A percentile compares a stretch with the other conserved stretches of the same genome.
These are phyloP conservation scores for Gentiana straminea DNA, from an alignment of 257 asterid species.

Conservation along the genomic window DNA sequence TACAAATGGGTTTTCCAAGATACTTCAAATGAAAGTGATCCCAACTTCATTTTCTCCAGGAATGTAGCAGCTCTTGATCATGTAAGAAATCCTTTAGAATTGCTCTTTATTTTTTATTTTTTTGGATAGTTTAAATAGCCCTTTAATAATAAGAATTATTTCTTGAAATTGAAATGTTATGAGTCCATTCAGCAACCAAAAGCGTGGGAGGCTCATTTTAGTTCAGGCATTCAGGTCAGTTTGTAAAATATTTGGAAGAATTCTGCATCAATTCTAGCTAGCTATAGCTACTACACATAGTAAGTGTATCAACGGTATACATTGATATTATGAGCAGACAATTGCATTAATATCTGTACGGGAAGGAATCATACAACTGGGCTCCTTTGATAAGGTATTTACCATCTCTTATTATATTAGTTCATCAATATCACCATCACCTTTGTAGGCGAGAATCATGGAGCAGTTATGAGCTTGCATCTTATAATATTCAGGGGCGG, in stretches of 20 bases:
- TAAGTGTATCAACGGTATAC: background rate
- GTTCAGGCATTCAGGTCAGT: slow-evolving; percentile 75
- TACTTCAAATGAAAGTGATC: slow-evolving; percentile 40
- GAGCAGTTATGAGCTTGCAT: background rate
- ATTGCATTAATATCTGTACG: slow-evolving; percentile 63
- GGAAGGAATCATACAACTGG: slow-evolving; percentile 75
- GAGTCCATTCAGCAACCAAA: slow-evolving; percentile 48
- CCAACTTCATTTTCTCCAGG: slow-evolving; percentile 53
- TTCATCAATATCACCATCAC: too few relatives aligned
- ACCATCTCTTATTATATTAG: background rate
- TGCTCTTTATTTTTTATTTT: too few relatives aligned
- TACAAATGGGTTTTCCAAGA: slow-evolving; percentile 80
- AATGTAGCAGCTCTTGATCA: slow-evolving; percentile 46
- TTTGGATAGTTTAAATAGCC: too few relatives aligned
- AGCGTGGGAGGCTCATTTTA: slow-evolving; percentile 81
- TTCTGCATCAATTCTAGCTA: background rate
- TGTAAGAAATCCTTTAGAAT: slow-evolving; percentile 24
- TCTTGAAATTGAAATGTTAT: too few relatives aligned
- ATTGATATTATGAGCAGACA: slow-evolving; percentile 35
- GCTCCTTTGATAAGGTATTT: slow-evolving; percentile 64
- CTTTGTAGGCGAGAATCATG: too few relatives aligned
- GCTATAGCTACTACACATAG: background rate
- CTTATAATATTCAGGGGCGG: background rate
- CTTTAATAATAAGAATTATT: too few relatives aligned
- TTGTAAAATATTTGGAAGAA: background rate